Evolutionary conservation across 768 basidiomycete genomes (phyloP), one percentile per base, ranked within the genome.

Genomic region (Butyriboletus loyo): DNA sequence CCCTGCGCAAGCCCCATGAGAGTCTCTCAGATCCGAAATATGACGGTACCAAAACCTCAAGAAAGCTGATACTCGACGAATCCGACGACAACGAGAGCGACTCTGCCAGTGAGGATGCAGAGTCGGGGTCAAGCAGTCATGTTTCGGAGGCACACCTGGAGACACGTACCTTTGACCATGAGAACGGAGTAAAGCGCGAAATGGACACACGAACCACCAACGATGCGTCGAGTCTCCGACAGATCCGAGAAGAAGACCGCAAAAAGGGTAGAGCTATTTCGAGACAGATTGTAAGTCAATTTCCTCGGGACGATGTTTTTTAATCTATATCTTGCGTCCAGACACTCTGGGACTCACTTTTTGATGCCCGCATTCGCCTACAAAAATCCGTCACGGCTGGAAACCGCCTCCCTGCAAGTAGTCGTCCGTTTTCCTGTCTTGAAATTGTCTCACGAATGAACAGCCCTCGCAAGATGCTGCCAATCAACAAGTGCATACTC

Each of bases 301-400:
- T 45, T 43, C 46, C 11, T 56, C 45, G 49, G 24, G 46, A 25
- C 37, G 19, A 15, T 43, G 24, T 31, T 44, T 44, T 47, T n/a
- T 41, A 42, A 57, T 54, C 44, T 45, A 40, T 43, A 51, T 37
- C 25, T 46, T 28, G 45, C 28, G 10, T 50, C 24, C 53, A 98
- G 93, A 75, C 77, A 3, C 70, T 94, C 32, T 97, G 92, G 89
- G 92, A 98, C 67, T 76, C 79, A 5, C 75, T 98, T 34, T 77
- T 98, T 27, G 91, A 97, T 65, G 83, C 89, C n/a, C 83, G 96
- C 32, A 98, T 98, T 66, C 85, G 85, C 24, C 70, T 97, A 39
- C 96, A 98, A 72, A 98, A 94, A 73, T 80, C 86, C 22, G 75
- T 84, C 40, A 62, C 75, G 2, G 74, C 85, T 11, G 77, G 84